These are phyloP conservation scores for Blastobotrys apis DNA, from an alignment of 1,139 yeast species.

Conservation along the genomic window DNA sequence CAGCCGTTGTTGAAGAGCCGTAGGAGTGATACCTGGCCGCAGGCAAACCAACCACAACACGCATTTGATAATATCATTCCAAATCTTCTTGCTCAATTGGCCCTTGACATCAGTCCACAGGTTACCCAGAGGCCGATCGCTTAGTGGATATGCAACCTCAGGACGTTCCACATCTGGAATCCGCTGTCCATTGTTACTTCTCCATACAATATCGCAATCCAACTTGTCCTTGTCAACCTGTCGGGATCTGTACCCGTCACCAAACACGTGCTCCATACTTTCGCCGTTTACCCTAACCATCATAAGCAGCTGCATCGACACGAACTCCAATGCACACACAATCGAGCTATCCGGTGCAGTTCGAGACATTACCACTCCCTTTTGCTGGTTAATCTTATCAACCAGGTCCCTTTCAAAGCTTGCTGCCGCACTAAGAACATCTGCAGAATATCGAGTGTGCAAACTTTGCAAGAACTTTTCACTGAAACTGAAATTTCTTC, in stretches of 20 bases:
- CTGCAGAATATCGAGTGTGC: constrained; percentile 40
- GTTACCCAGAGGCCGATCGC: constrained; percentile 58
- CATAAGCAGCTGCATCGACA: constrained; percentile 40
- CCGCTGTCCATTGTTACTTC: constrained; percentile 17
- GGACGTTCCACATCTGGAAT: constrained; percentile 18
- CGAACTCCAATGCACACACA: constrained; percentile 48
- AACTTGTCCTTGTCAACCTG: constrained; percentile 55
- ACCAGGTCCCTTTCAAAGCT: constrained; percentile 42
- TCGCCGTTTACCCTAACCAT: constrained; percentile 50
- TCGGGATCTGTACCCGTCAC: constrained; percentile 59
- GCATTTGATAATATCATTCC: constrained; percentile 54
- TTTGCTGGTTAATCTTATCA: constrained; percentile 40
- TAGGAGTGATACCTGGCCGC: constrained; percentile 55
- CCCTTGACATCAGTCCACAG: constrained; percentile 73
- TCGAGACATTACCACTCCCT: constrained; percentile 56
- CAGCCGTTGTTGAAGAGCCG: constrained; percentile 38
- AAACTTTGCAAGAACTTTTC: constrained; percentile 50
- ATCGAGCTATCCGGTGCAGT: constrained; percentile 56
- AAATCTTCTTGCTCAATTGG: constrained; percentile 51
- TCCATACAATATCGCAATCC: constrained; percentile 52
- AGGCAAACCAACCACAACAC: constrained; percentile 47
- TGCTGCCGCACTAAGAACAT: constrained; percentile 46
- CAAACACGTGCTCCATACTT: constrained; percentile 21
- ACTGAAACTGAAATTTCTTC: constrained; percentile 51
- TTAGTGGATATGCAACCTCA: constrained; percentile 41